Evolutionary conservation across 2,329 filamentous ascomycete genomes (phyloP), one percentile per base, ranked within the genome.

Genomic region (Diaporthe batatas): DNA sequence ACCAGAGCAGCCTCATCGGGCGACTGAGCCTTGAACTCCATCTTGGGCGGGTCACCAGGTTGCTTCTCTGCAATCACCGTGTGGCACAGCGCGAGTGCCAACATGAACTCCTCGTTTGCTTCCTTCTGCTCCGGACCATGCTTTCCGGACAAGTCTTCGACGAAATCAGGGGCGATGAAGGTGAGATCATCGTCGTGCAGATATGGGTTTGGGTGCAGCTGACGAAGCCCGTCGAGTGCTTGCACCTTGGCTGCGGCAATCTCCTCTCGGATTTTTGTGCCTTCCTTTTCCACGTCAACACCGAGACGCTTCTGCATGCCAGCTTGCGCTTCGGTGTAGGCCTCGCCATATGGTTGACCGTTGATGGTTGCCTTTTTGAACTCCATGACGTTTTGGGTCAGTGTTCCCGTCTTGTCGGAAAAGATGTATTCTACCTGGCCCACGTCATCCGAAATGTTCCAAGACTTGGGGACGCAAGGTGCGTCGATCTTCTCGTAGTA

Each of bases 401-500:
- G 84, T 2, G 94, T 97, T 73, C 94, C 94, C 0, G 94, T 97
- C 84, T 97, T 97, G 86, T 97, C 94, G 0, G 94, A 98, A 83
- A 99, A 99, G 77, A 99, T 98, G 85, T 98, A 99, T 83, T 98
- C 96, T 75, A 99, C 98, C 83, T 99, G 96, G 16, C 96, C 96
- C 59, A 99, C 88, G 78, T 99, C 97, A 80, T 99, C 96, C 0
- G 96, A 98, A 67, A 99, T 98, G 80, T 98, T 99, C 96, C 96
- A 99, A 0, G 95, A 95, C 80, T 98, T 98, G 6, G 97, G 96
- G 14, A 97, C 94, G 80, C 97, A 99, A 2, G 96, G 95, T 79
- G 98, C 95, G 79, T 98, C 95, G 76, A 98, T 91, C 78, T 91
- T 91, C 72, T 96, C 96, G 84, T 99, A 98, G 83, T 98, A 99